These are phyloP conservation scores for Forsythia viridissima DNA, from an alignment of 257 asterid genomes.

Conservation along the genomic window DNA sequence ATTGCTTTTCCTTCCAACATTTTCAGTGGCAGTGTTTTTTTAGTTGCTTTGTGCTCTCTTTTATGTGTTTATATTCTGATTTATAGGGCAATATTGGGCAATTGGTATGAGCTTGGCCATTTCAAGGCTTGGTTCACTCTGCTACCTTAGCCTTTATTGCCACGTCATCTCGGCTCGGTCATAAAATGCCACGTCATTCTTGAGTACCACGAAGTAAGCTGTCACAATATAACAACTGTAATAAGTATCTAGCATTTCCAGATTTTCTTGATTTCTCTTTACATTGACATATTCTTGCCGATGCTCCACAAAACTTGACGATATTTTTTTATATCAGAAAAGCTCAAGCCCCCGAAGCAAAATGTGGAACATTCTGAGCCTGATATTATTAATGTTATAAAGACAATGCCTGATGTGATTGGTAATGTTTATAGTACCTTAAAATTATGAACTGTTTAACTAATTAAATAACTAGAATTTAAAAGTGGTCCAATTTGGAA, in stretches of 20 bases:
- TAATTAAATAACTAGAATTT: too few species aligned
- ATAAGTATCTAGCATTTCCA: slow-evolving; percentile 11
- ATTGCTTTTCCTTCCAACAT: slow-evolving; percentile 40
- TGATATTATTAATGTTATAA: too few species aligned
- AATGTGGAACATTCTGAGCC: background rate
- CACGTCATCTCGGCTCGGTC: too few species aligned
- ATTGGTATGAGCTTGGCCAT: background rate
- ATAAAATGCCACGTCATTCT: background rate
- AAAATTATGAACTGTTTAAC: too few species aligned
- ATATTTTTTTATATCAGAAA: background rate
- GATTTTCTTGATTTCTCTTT: background rate
- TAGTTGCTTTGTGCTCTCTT: background rate
- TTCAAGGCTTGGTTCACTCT: background rate
- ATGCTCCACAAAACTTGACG: slow-evolving; percentile 19
- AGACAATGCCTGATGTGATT: too few species aligned
- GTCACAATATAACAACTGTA: background rate
- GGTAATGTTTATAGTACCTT: too few species aligned
- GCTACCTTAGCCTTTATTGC: too few species aligned
- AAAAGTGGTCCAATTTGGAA: background rate
- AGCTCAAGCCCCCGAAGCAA: background rate
- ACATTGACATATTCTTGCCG: slow-evolving; percentile 5
- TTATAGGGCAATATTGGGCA: too few species aligned
- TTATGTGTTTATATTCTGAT: background rate
- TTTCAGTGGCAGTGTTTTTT: background rate
- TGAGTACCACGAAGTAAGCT: slow-evolving; percentile 1